Base-by-base conservation (phyloP, 1,284 basidiomycete species). In the Moniliella sp. region DNA sequence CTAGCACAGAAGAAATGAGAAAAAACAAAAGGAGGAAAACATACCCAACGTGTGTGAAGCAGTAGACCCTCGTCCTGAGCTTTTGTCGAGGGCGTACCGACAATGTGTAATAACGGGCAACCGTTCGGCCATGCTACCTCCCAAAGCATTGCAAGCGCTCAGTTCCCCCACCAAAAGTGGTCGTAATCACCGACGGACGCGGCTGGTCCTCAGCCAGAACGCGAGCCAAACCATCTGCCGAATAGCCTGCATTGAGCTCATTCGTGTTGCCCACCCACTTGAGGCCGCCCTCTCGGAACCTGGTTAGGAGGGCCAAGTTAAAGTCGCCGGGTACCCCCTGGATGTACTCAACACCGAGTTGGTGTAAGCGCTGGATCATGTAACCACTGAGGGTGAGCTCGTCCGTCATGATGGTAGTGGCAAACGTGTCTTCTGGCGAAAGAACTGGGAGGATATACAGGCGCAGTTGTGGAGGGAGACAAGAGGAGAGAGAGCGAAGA, bases 321-420 rank as follows among this genome's bases (percentile, higher is more conserved):
- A 83, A 93, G 62, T 88, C 84, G 25, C 84, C 83, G 1, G 83
- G 82, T 0, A 86, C 72, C 19, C 83, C 83, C 43, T 86, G 86
- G 64, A 86, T 70, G 30, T 67, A 67, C 70, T 75, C 39, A 18
- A 47, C 30, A 21, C 39, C 40, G 12, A 49, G 33, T 39, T 57
- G 48, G 7, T 36, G 45, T 25, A 62, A 45, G 2, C 61, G 47
- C 30, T 53, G 46, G 25, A 60, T 39, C 15, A 62, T 36, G 39
- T 52, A 60, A 10, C 32, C 35, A 2, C 42, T 47, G 30, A 60
- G 34, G 18, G 35, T 39, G n/a, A 39, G 28, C 27, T n/a, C n/a
- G n/a, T n/a, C n/a, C n/a, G n/a, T n/a, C n/a, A n/a, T n/a, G n/a
- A n/a, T n/a, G n/a, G n/a, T n/a, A n/a, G n/a, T n/a, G n/a, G n/a